Evolutionary conservation across 2,329 filamentous ascomycete genomes (phyloP).

Genomic region (Lachnellula willkommii): DNA sequence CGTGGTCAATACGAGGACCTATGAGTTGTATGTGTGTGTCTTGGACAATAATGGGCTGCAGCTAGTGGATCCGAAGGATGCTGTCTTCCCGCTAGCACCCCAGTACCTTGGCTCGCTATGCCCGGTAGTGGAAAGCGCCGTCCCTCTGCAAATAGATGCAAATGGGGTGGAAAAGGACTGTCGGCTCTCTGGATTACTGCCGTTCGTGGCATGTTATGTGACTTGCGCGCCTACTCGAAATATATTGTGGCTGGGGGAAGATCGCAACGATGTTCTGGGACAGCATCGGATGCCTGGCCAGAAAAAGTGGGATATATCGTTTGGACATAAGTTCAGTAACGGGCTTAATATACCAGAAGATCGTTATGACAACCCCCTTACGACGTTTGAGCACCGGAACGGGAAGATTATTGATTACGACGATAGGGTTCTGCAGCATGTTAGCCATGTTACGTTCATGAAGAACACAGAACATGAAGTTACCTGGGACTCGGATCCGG

Average conservation of each 20-base stretch:
- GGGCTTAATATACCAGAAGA: neutral
- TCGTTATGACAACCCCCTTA: slow-evolving; percentile 13
- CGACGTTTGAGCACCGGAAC: slow-evolving; percentile 11
- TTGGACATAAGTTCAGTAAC: neutral
- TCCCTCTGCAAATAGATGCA: neutral
- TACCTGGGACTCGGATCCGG: neutral
- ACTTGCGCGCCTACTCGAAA: slow-evolving; percentile 36
- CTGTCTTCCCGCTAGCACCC: slow-evolving; percentile 12
- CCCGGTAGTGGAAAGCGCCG: slow-evolving; percentile 8
- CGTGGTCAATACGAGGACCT: slow-evolving; percentile 22
- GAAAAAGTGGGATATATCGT: slow-evolving; percentile 19
- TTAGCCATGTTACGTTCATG: slow-evolving; percentile 1
- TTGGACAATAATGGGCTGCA: slow-evolving; percentile 21
- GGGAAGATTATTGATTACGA: slow-evolving; percentile 15
- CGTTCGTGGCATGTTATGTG: slow-evolving; percentile 40
- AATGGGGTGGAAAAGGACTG: slow-evolving; percentile 8
- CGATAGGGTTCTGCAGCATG: neutral
- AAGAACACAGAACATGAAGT: neutral
- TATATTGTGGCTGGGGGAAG: slow-evolving; percentile 38
- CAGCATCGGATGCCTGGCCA: slow-evolving; percentile 37
- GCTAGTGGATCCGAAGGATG: slow-evolving; percentile 25
- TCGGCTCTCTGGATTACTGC: slow-evolving; percentile 39
- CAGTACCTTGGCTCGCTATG: slow-evolving; percentile 15
- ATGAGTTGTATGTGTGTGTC: slow-evolving; percentile 35
- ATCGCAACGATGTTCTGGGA: slow-evolving; percentile 41